phyloP scores from a whole-genome alignment of 371 early-diverging fungal genomes.

The Mortierella sp. region DNA sequence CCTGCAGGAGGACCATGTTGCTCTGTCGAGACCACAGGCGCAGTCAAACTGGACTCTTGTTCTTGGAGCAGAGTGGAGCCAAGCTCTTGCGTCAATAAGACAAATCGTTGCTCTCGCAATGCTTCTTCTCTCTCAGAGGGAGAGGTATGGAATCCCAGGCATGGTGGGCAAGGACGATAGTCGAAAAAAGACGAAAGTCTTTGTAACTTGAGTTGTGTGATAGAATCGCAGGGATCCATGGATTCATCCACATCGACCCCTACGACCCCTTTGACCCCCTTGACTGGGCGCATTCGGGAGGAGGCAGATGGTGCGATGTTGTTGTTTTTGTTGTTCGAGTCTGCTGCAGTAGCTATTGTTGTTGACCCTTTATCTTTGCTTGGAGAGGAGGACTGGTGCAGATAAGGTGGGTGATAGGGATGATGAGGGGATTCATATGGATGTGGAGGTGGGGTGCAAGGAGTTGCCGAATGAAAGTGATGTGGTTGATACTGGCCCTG shows the following conservation, averaged over 20 bases:
- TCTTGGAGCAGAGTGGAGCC: constrained; percentile 12
- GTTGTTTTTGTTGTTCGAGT: background rate
- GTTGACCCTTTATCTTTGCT: constrained; percentile 30
- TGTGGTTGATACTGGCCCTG: background rate
- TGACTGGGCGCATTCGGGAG: background rate
- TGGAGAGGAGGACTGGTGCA: constrained; percentile 13
- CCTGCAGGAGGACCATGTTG: no score
- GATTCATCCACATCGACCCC: constrained; percentile 4
- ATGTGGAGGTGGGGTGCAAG: constrained; percentile 6
- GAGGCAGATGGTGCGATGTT: background rate
- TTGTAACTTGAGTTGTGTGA: constrained; percentile 11
- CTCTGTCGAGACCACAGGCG: background rate
- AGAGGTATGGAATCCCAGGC: constrained; percentile 12
- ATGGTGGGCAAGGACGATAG: constrained; percentile 20
- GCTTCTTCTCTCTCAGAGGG: constrained; percentile 12
- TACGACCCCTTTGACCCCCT: background rate
- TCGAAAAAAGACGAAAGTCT: background rate
- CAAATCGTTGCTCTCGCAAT: constrained; percentile 21
- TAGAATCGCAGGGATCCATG: constrained; percentile 6
- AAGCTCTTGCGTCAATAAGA: constrained; percentile 18
- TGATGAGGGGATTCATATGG: constrained; percentile 11
- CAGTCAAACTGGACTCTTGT: constrained; percentile 2
- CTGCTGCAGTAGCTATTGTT: constrained; percentile 3
- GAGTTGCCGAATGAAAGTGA: constrained; percentile 2
- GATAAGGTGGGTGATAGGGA: constrained; percentile 20